Evolutionary conservation across 2,329 filamentous ascomycete species (phyloP), one percentile per base, ranked within the genome.

Genomic region (Botryotinia narcissicola): DNA sequence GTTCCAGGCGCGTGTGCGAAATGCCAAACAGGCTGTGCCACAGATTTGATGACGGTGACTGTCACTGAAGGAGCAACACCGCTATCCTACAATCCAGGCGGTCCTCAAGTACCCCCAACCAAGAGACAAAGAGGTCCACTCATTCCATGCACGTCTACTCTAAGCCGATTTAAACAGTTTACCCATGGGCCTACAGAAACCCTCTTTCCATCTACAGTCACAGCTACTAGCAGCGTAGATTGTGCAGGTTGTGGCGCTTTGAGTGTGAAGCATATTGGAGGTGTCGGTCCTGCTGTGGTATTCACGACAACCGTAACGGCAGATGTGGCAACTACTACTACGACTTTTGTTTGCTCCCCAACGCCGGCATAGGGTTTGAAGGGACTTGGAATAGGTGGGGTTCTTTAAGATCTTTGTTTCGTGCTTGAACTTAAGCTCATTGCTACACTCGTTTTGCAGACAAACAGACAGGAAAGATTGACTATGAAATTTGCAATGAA

Each of bases 11-110:
- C 73, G 18, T 81, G 80, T 73, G 77, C 77, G 10, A 74, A 70
- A 44, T 82, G 81, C 74, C 57, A 67, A 42, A 79, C 75, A 18
- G 76, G 76, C 29, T 82, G 81, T 63, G 75, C 76, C 1, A 76
- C 77, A 37, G 48, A 69, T 25, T 37, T 57, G 18, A 44, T n/a
- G 12, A 69, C 66, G 37, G 66, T 69, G n/a, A 69, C 66, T 32
- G 66, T 69, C 48, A 69, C 66, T 57, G 48, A 37, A 57, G 37
- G 37, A 25, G 66, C 18, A 57, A 4, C 18, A 8, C 48, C 66
- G n/a, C 66, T 59, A 57, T 42, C 66, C 10, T 69, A 57, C 18
- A 69, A 69, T 12, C 66, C 66, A 25, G 66, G 66, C 16, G 66
- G 66, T 42, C 66, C 66, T 68, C 64, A 32, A 42, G 29, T 68